Conservation (phyloP, 352 stramenopile species). For the Heterotrichella gracilis region DNA sequence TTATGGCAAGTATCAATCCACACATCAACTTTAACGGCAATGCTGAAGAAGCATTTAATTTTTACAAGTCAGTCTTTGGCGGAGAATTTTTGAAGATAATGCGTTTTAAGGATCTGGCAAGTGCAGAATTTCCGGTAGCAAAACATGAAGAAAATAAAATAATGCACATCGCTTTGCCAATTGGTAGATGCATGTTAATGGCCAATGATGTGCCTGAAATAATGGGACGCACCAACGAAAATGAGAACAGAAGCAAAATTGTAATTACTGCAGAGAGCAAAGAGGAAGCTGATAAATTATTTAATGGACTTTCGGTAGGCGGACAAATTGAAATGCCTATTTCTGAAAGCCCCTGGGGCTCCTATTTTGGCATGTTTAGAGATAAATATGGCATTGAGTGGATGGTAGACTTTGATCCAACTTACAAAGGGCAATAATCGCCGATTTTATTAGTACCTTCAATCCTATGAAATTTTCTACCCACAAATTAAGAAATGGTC, state of each 20-base stretch:
- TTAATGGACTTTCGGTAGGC: background rate
- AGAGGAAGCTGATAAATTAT: background rate
- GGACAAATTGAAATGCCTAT: background rate
- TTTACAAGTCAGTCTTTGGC: slow-evolving; percentile 1
- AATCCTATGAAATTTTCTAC: too few species aligned
- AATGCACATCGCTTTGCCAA: slow-evolving; percentile 1
- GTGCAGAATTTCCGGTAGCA: background rate
- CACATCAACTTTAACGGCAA: slow-evolving; percentile 3
- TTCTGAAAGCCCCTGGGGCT: background rate
- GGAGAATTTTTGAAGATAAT: background rate
- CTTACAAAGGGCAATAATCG: too few species aligned
- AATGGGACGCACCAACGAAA: background rate
- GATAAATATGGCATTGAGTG: slow-evolving; percentile 2
- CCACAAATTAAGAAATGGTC: too few species aligned
- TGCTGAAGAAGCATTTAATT: background rate
- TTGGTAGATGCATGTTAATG: background rate
- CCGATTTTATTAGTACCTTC: too few species aligned
- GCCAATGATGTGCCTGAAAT: background rate
- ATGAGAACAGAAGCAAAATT: background rate
- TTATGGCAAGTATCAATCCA: background rate
- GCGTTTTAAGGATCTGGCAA: background rate
- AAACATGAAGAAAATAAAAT: background rate
- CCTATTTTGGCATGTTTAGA: slow-evolving; percentile 1
- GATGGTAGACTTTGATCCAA: background rate
- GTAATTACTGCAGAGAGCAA: background rate